Evolutionary conservation across 2,329 filamentous ascomycete genomes (phyloP).

Genomic region (Paramyrothecium roridum): DNA sequence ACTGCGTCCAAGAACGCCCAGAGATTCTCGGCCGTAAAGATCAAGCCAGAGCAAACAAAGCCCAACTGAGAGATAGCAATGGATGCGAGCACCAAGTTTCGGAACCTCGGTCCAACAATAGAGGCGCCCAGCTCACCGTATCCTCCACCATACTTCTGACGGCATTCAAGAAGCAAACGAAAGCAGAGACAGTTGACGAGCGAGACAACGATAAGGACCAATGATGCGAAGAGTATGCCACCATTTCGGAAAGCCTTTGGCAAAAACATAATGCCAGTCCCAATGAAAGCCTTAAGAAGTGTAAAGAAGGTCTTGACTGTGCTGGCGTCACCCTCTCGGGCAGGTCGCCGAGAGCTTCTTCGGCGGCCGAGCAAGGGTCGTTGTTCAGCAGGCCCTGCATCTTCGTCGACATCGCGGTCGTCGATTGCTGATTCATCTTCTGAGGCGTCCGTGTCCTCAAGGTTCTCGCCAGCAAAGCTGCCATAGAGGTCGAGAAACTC

Average conservation of each 20-base stretch:
- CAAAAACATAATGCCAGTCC: constrained; percentile 79
- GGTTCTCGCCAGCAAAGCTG: constrained; percentile 72
- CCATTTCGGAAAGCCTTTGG: constrained; percentile 78
- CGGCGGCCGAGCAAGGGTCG: constrained; percentile 53
- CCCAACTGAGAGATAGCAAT: constrained; percentile 74
- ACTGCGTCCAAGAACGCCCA: constrained; percentile 65
- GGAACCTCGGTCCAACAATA: constrained; percentile 61
- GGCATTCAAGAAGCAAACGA: constrained; percentile 66
- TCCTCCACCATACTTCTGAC: constrained; percentile 61
- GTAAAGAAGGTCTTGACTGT: constrained; percentile 77
- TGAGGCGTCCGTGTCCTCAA: constrained; percentile 42
- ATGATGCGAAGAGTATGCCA: constrained; percentile 70
- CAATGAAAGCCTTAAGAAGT: constrained; percentile 73
- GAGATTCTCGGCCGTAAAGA: constrained; percentile 75
- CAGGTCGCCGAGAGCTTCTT: constrained; percentile 43
- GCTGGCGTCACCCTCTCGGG: constrained; percentile 57
- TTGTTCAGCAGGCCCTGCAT: constrained; percentile 50
- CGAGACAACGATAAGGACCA: constrained; percentile 65
- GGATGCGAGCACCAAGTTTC: constrained; percentile 64
- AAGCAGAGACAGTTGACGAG: constrained; percentile 68
- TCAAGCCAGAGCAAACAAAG: constrained; percentile 74
- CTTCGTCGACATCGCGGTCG: constrained; percentile 32
- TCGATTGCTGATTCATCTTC: constrained; percentile 57
- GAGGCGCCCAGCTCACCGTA: constrained; percentile 72
- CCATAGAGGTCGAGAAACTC: constrained; percentile 76